A percentile compares a stretch with the other conserved stretches of the same genome.
Evolutionary conservation across 148 eudicot genomes (phyloP).

Genomic region (Persicaria maculosa): DNA sequence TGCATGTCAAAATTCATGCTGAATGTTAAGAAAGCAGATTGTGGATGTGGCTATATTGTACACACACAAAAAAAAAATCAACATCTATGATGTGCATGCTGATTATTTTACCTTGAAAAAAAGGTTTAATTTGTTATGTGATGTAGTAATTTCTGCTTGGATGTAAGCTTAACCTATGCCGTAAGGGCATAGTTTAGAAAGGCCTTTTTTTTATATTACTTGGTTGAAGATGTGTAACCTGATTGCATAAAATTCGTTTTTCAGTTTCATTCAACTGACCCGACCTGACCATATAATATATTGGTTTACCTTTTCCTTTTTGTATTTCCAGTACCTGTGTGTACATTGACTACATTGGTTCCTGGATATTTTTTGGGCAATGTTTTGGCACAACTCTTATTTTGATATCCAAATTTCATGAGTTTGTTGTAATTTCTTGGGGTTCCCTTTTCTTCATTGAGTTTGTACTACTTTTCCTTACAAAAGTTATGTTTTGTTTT

Average conservation of each 20-base stretch:
- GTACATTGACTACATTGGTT: neutral
- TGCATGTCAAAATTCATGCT: neutral
- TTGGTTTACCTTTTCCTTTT: neutral
- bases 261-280: neutral
- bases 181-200: no score
- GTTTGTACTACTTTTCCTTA: neutral
- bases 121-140: neutral
- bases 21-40: no score
- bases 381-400: neutral
- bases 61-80: neutral
- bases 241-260: neutral
- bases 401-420: conserved; percentile 4
- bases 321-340: neutral
- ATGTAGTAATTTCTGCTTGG: neutral
- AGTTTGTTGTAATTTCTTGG: neutral
- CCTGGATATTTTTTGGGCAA: neutral
- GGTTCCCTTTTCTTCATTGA: neutral
- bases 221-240: neutral
- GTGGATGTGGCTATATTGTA: no score
- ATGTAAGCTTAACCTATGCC: neutral
- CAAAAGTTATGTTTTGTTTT: neutral
- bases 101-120: neutral
- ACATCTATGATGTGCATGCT: neutral
- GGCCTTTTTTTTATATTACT: neutral
- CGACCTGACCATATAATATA: neutral